Evolutionary conservation across 1,284 basidiomycete species (phyloP), one percentile per base, ranked within the genome.

Genomic region (Melampsora americana): DNA sequence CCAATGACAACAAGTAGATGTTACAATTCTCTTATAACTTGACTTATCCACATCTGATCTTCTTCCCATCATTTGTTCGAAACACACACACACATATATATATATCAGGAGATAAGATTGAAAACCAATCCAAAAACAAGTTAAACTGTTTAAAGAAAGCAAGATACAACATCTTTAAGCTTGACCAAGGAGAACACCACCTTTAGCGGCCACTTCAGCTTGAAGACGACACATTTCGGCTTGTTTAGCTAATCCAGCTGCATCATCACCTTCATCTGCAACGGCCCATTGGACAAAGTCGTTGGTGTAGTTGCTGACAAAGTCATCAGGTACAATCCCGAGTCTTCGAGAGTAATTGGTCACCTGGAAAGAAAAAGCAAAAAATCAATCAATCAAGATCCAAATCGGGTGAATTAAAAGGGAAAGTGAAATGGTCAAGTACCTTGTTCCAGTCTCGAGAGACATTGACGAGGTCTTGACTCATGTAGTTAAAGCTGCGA

Each of bases 291-390:
- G 73, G 16, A 75, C 66, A 35, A 75, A 75, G 18, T 75, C 74
- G 77, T 84, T 84, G 77, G 84, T 83, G 79, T 81, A 82, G 79
- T 84, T 84, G 60, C 80, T 80, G 77, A 81, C 78, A 72, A 84
- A 84, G 66, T 78, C 79, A 2, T 78, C 72, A 23, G 77, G 77
- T 56, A 84, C 81, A 69, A 84, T 80, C 14, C 80, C 80, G n/a
- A 84, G 81, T 26, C 83, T 79, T 79, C 83, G 83, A 78, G 80
- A 82, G 79, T 83, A 83, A 77, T 79, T 80, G 73, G 82, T 83
- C 65, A 83, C 82, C 80, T 83, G 64, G 77, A 78, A 53, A 18
- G 50, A 44, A 78, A 80, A 35, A 14, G n/a, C n/a, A n/a, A 64
- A 44, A 35, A 64, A 14, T 44, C 12, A 64, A 18, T 35, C 16